Conservation (phyloP, 2,329 filamentous ascomycete species). For the Botrytis paeoniae region DNA sequence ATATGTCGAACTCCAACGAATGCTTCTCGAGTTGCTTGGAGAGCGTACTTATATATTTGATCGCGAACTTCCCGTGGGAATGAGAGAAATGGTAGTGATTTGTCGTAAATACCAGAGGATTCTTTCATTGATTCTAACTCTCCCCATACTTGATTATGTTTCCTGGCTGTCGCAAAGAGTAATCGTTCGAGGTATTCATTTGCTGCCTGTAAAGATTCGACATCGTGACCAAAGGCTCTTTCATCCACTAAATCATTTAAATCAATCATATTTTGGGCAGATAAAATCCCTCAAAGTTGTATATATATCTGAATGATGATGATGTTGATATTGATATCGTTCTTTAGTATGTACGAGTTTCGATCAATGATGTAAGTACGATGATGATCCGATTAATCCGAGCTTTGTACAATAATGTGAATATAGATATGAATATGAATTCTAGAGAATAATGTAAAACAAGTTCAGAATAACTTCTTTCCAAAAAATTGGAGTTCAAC, state of each 20-base stretch:
- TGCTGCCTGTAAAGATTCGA: conserved; percentile 13
- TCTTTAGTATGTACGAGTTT: not conserved
- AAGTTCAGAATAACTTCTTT: not conserved
- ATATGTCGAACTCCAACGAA: conserved; percentile 15
- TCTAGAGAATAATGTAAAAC: not conserved
- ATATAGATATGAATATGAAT: not conserved
- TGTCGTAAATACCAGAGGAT: conserved; percentile 16
- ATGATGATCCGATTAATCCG: not conserved
- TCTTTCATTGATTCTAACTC: conserved; percentile 12
- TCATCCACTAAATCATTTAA: conserved; percentile 9
- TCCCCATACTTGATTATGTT: conserved; percentile 13
- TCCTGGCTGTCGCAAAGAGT: conserved; percentile 14
- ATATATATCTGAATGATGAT: not conserved
- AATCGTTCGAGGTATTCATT: conserved; percentile 18
- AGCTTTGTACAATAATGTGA: conserved; percentile 5
- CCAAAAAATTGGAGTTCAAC: not conserved
- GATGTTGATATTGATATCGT: not conserved
- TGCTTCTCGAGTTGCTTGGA: conserved; percentile 21
- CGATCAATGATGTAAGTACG: not conserved
- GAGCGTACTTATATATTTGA: conserved; percentile 33
- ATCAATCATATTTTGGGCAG: not conserved
- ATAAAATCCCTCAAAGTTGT: not conserved
- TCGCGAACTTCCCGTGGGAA: conserved; percentile 36
- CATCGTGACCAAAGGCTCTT: conserved; percentile 13
- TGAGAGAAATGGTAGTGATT: conserved; percentile 28